These are phyloP conservation scores for Ogataea hybrid DNA, from an alignment of 1,139 yeast genomes.

Conservation along the genomic window DNA sequence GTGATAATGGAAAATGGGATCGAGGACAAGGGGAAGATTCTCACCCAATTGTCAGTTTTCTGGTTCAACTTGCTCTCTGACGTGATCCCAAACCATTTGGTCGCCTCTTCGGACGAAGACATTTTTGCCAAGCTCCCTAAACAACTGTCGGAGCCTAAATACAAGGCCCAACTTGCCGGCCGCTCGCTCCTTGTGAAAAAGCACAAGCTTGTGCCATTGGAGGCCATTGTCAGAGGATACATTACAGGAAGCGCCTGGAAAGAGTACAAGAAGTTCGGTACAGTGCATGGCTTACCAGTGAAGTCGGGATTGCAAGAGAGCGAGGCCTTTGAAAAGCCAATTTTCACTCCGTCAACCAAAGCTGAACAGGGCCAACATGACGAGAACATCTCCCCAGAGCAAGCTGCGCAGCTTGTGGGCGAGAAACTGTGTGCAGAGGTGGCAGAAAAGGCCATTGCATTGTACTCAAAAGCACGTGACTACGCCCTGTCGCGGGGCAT, in stretches of 20 bases:
- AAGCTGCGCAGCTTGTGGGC: constrained; percentile 81
- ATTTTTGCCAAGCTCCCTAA: constrained; percentile 65
- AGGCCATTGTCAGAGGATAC: constrained; percentile 96
- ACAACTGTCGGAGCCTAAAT: constrained; percentile 54
- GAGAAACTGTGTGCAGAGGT: constrained; percentile 63
- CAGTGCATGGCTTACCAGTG: constrained; percentile 77
- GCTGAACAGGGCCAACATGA: constrained; percentile 99
- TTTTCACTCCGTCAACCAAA: constrained; percentile 95
- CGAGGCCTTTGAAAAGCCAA: constrained; percentile 74
- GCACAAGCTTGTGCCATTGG: constrained; percentile 83
- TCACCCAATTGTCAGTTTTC: constrained; percentile 83
- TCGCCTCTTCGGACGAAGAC: constrained; percentile 45
- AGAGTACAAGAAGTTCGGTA: constrained; percentile 73
- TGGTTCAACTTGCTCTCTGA: constrained; percentile 78
- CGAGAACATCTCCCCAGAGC: constrained; percentile 86
- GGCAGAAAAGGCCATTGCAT: constrained; percentile 58
- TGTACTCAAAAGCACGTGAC: constrained; percentile 81
- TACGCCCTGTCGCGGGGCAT: constrained; percentile 82
- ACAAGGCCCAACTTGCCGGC: constrained; percentile 64
- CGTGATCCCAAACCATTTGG: constrained; percentile 66
- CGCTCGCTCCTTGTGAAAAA: constrained; percentile 82
- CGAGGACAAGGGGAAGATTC: constrained; percentile 81
- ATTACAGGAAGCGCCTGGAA: constrained; percentile 98
- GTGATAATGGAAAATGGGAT: constrained; percentile 93
- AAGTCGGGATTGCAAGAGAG: constrained; percentile 68